Conservation (phyloP, 257 asterid genomes). For the Leptodermis oblonga region DNA sequence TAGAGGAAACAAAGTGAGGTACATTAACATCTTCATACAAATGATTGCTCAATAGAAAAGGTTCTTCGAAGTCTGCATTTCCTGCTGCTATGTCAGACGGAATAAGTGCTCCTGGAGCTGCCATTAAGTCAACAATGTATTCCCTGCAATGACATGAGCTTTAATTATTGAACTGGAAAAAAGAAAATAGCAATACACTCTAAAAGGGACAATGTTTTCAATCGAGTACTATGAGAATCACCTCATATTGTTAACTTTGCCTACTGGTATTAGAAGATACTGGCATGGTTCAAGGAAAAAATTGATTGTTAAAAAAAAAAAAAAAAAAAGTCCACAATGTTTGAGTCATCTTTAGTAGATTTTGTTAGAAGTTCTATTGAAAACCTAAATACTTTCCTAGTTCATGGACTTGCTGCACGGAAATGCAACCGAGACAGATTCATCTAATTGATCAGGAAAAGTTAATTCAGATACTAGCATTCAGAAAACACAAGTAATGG, state of each 20-base stretch:
- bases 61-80: slow-evolving; percentile 34
- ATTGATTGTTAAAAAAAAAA: neutral
- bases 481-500: neutral
- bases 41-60: slow-evolving; percentile 26
- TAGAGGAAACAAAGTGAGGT: slow-evolving; percentile 41
- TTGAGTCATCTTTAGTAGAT: neutral
- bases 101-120: slow-evolving; percentile 95
- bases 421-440: neutral
- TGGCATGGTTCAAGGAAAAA: neutral
- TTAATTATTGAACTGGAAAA: slow-evolving; percentile 16
- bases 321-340: slow-evolving; percentile 6
- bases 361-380: neutral
- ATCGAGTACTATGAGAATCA: slow-evolving; percentile 13
- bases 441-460: neutral
- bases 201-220: slow-evolving; percentile 6
- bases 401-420: neutral
- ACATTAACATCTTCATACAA: slow-evolving; percentile 28
- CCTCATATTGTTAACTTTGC: slow-evolving; percentile 13
- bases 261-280: neutral
- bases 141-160: slow-evolving; percentile 61
- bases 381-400: neutral
- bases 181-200: slow-evolving; percentile 12
- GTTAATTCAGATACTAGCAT: slow-evolving; percentile 1
- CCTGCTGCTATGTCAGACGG: slow-evolving; percentile 76
- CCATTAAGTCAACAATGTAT: slow-evolving; percentile 93